phyloP scores from a whole-genome alignment of 129 eudicot species.

The Dittrichia graveolens region DNA sequence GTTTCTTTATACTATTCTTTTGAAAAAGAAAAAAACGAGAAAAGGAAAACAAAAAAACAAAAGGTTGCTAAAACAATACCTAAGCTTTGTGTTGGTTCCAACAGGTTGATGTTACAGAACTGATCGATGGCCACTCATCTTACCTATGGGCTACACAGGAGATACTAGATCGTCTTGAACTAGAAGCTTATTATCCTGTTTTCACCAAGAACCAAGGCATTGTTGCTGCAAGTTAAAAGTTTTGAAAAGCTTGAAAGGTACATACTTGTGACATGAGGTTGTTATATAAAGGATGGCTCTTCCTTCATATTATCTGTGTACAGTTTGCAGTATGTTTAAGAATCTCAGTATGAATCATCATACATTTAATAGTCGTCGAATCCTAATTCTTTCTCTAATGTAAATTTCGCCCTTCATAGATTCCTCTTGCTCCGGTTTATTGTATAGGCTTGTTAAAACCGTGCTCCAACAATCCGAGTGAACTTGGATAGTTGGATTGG shows the following conservation, averaged over 20 bases:
- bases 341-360: not conserved
- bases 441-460: not conserved
- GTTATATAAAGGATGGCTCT: constrained; percentile 13
- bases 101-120: constrained; percentile 93
- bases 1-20: too few species aligned
- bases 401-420: not conserved
- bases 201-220: constrained; percentile 34
- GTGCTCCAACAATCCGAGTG: not conserved
- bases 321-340: constrained; percentile 1
- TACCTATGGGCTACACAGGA: constrained; percentile 83
- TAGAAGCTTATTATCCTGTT: constrained; percentile 78
- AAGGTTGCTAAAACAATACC: not conserved
- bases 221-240: constrained; percentile 3
- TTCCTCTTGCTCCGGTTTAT: not conserved
- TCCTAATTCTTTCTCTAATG: not conserved
- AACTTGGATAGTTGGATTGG: not conserved
- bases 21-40: not conserved
- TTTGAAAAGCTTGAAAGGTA: constrained; percentile 14
- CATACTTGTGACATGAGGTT: constrained; percentile 16
- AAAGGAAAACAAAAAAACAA: not conserved
- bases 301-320: constrained; percentile 11
- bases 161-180: constrained; percentile 79
- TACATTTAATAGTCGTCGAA: not conserved
- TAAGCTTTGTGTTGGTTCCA: constrained; percentile 11
- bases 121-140: constrained; percentile 90